phyloP scores from a whole-genome alignment of 805 yeast species.

The Cyberlindnera maclurae region DNA sequence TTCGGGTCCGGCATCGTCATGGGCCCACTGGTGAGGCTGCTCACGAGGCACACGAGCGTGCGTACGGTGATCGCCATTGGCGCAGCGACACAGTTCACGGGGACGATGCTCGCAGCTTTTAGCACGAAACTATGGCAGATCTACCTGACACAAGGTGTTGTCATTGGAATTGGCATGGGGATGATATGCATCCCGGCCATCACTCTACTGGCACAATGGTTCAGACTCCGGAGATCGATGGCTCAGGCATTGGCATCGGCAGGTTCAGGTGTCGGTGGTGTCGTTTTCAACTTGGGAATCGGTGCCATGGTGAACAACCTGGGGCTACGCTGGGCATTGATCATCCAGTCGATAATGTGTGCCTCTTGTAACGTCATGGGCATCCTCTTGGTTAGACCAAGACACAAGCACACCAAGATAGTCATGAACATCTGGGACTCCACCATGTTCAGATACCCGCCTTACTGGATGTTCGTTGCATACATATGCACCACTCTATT shows the following conservation, averaged over 20 bases:
- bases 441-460: constrained; percentile 31
- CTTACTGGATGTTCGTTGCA: constrained; percentile 35
- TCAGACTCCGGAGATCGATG: constrained; percentile 49
- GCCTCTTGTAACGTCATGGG: constrained; percentile 29
- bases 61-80: constrained; percentile 43
- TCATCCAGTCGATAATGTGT: constrained; percentile 32
- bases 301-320: constrained; percentile 27
- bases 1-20: constrained; percentile 49
- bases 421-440: constrained; percentile 35
- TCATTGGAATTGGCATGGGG: constrained; percentile 49
- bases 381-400: constrained; percentile 29
- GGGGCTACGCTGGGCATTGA: constrained; percentile 28
- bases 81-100: constrained; percentile 41
- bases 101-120: constrained; percentile 54
- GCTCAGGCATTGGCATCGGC: constrained; percentile 34
- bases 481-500: constrained; percentile 44
- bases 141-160: constrained; percentile 59
- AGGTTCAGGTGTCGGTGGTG: constrained; percentile 40
- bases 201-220: constrained; percentile 64
- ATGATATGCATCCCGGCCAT: constrained; percentile 51
- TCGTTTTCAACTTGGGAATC: constrained; percentile 32
- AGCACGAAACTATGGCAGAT: constrained; percentile 56
- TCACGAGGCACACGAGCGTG: constrained; percentile 28
- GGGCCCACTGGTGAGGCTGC: constrained; percentile 41
- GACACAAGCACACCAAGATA: constrained; percentile 31